Conservation (phyloP, 2,329 filamentous ascomycete species). For the Metarhizium robertsii region DNA sequence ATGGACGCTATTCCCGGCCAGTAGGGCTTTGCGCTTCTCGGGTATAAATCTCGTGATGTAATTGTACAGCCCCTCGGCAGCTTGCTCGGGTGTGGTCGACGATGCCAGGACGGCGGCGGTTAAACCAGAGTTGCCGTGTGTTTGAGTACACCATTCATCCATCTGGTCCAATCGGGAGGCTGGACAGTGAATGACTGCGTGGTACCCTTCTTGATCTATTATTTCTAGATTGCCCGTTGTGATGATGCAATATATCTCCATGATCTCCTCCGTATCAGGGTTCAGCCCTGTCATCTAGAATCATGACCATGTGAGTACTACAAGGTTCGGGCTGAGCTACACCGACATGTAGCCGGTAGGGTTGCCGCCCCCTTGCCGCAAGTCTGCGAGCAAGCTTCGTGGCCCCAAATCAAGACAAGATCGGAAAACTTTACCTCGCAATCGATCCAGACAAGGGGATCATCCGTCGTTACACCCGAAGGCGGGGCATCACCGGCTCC, state of each 20-base stretch:
- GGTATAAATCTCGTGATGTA: conserved; percentile 72
- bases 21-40: conserved; percentile 53
- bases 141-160: conserved; percentile 79
- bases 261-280: conserved; percentile 68
- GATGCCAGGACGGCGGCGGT: conserved; percentile 68
- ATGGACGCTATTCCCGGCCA: conserved; percentile 92
- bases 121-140: conserved; percentile 74
- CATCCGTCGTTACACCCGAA: conserved; percentile 20
- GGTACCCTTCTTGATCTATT: conserved; percentile 69
- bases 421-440: conserved; percentile 33
- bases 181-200: conserved; percentile 67
- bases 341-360: not conserved
- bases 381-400: no score
- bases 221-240: conserved; percentile 72
- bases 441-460: conserved; percentile 81
- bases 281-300: conserved; percentile 73
- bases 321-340: not conserved
- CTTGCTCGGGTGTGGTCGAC: conserved; percentile 59
- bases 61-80: conserved; percentile 61
- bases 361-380: not conserved
- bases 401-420: not conserved
- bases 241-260: conserved; percentile 88
- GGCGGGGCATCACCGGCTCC: not conserved
- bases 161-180: conserved; percentile 64
- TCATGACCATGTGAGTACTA: not conserved